Base-by-base conservation (phyloP, 495 filamentous ascomycete species). In the Filosporella fistucella region DNA sequence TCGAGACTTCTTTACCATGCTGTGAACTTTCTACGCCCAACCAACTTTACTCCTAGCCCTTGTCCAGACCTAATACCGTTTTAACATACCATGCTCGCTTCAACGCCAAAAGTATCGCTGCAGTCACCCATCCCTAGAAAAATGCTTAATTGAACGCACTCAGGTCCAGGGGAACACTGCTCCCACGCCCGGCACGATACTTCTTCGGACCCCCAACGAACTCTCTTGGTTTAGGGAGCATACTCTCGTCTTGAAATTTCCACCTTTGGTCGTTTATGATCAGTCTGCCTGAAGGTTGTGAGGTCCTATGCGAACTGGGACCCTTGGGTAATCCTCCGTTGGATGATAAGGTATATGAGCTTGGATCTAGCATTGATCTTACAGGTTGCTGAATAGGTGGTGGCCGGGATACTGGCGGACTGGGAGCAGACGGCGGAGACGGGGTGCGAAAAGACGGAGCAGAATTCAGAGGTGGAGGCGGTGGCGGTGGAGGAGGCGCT, bases 91-190 rank as follows among this genome's bases (percentile, higher is more conserved):
- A n/a, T n/a, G n/a, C n/a, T n/a, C n/a, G n/a, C n/a, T n/a, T n/a
- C n/a, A n/a, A n/a, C n/a, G n/a, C n/a, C n/a, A n/a, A n/a, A n/a
- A n/a, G n/a, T n/a, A n/a, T n/a, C n/a, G n/a, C n/a, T n/a, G n/a
- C n/a, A n/a, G n/a, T n/a, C n/a, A 14, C 32, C 35, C 20, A 21
- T 13, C 24, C 41, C n/a, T 29, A 29, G 17, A 4, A 7, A 20
- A 4, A 29, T 18, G 29, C 33, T 45, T 26, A 61, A 17, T 51
- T 21, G 25, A 56, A 56, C 20, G 30, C 23, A 45, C 71, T 77
- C 60, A 98, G 67, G 70, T 98, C 88, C 59, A 97, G 73, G 32
- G 93, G 93, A 32, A 98, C 89, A 70, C 86, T 95, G 66, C 89
- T 96, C 18, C 88, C 91, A 61, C 91, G 77, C 8, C 93, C 93